phyloP scores from a whole-genome alignment of 2,329 filamentous ascomycete species.

The Reticulascus tulasneorum region DNA sequence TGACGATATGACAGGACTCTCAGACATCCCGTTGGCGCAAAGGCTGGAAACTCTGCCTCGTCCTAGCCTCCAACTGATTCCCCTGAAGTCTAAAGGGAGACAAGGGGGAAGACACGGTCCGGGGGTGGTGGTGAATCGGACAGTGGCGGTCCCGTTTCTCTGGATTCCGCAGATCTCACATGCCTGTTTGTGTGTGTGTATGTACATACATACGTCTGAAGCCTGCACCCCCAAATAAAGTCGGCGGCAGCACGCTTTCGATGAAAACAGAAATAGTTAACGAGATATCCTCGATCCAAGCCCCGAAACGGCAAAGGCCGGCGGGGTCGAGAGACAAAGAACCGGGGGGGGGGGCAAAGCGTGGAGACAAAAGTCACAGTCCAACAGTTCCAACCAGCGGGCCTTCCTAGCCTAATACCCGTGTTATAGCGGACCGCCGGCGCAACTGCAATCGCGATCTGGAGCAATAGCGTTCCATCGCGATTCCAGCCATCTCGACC shows the following conservation, averaged over 20 bases:
- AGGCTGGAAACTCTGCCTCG: too few relatives aligned
- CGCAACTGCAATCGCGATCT: neutral
- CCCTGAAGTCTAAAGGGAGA: too few relatives aligned
- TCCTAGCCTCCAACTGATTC: too few relatives aligned
- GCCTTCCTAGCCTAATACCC: too few relatives aligned
- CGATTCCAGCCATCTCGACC: too few relatives aligned
- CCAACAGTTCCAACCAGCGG: too few relatives aligned
- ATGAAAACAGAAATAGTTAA: constrained; percentile 13
- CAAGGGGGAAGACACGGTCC: constrained; percentile 6
- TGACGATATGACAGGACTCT: too few relatives aligned
- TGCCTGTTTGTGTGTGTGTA: constrained; percentile 3
- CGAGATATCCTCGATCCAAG: constrained; percentile 5
- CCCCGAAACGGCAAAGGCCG: constrained; percentile 3
- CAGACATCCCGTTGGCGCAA: too few relatives aligned
- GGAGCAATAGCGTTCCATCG: too few relatives aligned
- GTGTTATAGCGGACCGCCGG: constrained; percentile 1
- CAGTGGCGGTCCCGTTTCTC: constrained; percentile 8
- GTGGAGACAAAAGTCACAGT: neutral
- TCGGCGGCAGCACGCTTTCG: constrained; percentile 3
- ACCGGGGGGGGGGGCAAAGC: neutral
- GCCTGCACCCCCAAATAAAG: constrained; percentile 3
- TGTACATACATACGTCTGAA: too few relatives aligned
- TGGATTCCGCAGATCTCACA: constrained; percentile 15
- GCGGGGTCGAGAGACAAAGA: neutral
- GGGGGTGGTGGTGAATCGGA: constrained; percentile 7